Conservation (phyloP, 2,329 filamentous ascomycete species). For the Calonectria pteridis region DNA sequence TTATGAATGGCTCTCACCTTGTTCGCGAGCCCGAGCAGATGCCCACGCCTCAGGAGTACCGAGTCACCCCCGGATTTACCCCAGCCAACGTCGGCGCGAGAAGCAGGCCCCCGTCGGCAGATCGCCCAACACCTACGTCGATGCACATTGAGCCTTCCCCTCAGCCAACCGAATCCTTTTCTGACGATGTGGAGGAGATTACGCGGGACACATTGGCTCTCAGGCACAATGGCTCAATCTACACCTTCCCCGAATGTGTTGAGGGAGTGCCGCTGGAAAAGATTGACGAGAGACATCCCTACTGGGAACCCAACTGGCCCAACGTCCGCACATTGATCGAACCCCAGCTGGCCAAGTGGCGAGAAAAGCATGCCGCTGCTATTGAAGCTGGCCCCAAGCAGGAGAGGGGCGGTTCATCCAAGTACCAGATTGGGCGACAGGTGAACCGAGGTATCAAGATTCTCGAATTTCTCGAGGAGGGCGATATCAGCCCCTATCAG, state of each 20-base stretch:
- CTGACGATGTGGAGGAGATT: slow-evolving; percentile 51
- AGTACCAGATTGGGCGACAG: slow-evolving; percentile 67
- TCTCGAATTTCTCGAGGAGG: slow-evolving; percentile 64
- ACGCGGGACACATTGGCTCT: slow-evolving; percentile 59
- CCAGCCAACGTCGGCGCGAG: slow-evolving; percentile 43
- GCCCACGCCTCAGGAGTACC: slow-evolving; percentile 43
- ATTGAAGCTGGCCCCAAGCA: slow-evolving; percentile 48
- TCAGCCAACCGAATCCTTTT: slow-evolving; percentile 34
- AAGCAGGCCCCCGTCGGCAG: slow-evolving; percentile 45
- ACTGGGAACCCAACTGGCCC: slow-evolving; percentile 69
- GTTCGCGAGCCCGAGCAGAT: slow-evolving; percentile 43
- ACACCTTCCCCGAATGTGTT: slow-evolving; percentile 65
- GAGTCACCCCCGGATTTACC: slow-evolving; percentile 46
- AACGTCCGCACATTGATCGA: slow-evolving; percentile 58
- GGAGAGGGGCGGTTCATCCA: slow-evolving; percentile 54
- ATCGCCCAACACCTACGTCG: slow-evolving; percentile 46
- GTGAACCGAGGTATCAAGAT: slow-evolving; percentile 67
- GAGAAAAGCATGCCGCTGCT: slow-evolving; percentile 58
- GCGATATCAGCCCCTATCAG: slow-evolving; percentile 69
- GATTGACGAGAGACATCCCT: slow-evolving; percentile 63
- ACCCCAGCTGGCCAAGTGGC: slow-evolving; percentile 61
- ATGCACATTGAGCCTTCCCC: slow-evolving; percentile 45
- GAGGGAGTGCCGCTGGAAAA: slow-evolving; percentile 65
- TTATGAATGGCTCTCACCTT: slow-evolving; percentile 27
- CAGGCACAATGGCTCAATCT: slow-evolving; percentile 62